A percentile compares a stretch with the other conserved stretches of the same genome.
These are phyloP conservation scores for Boletus speciosus DNA, from an alignment of 768 basidiomycete genomes.

Conservation along the genomic window DNA sequence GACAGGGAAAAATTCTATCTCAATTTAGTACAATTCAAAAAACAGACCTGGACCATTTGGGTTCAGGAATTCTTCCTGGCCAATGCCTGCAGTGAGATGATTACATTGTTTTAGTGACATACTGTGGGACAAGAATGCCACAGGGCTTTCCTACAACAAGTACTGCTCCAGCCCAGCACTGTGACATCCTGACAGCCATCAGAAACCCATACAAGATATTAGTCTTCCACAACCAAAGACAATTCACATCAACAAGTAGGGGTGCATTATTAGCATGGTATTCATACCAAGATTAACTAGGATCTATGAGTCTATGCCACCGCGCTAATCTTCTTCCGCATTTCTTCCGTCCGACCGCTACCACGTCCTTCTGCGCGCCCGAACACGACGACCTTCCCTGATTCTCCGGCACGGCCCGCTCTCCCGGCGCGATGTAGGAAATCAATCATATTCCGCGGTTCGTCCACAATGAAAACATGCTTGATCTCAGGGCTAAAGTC, in stretches of 20 bases:
- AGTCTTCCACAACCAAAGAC: too few species aligned
- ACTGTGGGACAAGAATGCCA: too few species aligned
- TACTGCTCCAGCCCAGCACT: too few species aligned
- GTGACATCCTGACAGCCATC: too few species aligned
- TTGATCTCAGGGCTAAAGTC: slow-evolving; percentile 78
- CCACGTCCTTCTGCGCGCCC: slow-evolving; percentile 68
- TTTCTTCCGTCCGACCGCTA: slow-evolving; percentile 47
- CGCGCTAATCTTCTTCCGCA: slow-evolving; percentile 48
- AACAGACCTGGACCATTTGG: too few species aligned
- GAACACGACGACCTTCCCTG: slow-evolving; percentile 73
- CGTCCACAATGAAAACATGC: slow-evolving; percentile 85
- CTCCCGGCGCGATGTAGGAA: slow-evolving; percentile 91
- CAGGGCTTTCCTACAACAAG: too few species aligned
- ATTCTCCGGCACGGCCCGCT: slow-evolving; percentile 68
- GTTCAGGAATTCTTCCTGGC: too few species aligned
- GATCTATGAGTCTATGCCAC: slow-evolving; percentile 13
- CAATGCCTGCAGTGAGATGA: too few species aligned
- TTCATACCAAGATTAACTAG: neutral
- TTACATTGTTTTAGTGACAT: too few species aligned
- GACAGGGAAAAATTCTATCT: too few species aligned
- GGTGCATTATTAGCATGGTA: neutral
- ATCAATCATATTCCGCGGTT: slow-evolving; percentile 86
- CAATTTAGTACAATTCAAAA: too few species aligned
- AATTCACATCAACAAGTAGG: neutral
- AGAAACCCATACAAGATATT: too few species aligned